A percentile compares a stretch with the other conserved stretches of the same genome.
phyloP scores from a whole-genome alignment of 306 rosid genomes.

The Hylodesmum podocarpum region DNA sequence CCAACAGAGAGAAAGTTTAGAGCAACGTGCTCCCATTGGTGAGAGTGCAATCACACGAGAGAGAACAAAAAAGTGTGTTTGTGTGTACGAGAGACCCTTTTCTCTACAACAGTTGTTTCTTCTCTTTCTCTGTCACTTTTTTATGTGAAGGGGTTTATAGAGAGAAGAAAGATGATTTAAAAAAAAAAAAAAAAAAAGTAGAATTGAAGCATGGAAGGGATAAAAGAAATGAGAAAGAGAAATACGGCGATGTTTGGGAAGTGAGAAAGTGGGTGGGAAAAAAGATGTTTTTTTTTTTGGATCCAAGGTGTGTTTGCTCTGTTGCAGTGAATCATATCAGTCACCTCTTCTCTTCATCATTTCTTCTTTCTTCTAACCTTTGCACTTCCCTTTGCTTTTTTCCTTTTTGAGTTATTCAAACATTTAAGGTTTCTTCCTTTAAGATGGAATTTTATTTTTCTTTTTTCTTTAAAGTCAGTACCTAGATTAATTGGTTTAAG shows the following conservation, averaged over 20 bases:
- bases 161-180: not conserved
- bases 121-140: constrained; percentile 2
- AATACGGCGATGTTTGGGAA: constrained; percentile 46
- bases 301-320: constrained; percentile 41
- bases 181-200: too few species aligned
- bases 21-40: constrained; percentile 97
- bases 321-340: constrained; percentile 18
- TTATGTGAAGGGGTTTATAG: constrained; percentile 16
- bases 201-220: not conserved
- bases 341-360: constrained; percentile 37
- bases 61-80: not conserved
- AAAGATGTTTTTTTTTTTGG: constrained; percentile 36
- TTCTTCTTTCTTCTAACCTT: constrained; percentile 5
- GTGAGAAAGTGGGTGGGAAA: constrained; percentile 46
- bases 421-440: not conserved
- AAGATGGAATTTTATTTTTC: too few species aligned
- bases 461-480: too few species aligned
- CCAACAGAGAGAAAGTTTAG: constrained; percentile 78
- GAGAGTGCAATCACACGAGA: constrained; percentile 25
- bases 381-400: not conserved
- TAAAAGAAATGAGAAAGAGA: not conserved
- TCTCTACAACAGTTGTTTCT: not conserved
- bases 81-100: not conserved
- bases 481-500: too few species aligned
- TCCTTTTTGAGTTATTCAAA: not conserved